These are phyloP conservation scores for Ophiostoma populinum DNA, from an alignment of 2,329 filamentous ascomycete genomes.

Conservation along the genomic window DNA sequence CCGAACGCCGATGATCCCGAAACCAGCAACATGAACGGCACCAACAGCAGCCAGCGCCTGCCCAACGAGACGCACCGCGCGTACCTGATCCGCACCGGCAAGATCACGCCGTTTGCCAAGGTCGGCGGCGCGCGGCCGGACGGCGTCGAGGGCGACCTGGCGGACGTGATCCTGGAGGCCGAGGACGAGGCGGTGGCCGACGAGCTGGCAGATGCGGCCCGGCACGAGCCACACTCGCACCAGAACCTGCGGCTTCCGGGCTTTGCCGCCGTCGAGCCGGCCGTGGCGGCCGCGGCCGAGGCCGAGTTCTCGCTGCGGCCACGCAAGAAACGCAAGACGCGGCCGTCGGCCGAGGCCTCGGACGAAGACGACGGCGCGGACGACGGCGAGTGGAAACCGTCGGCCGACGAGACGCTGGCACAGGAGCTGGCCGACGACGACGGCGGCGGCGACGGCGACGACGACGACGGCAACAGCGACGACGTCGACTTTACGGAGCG, in stretches of 20 bases:
- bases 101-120: conserved; percentile 89
- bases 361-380: conserved; percentile 23
- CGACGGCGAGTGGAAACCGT: conserved; percentile 9
- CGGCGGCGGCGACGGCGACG: neutral
- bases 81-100: conserved; percentile 85
- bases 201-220: conserved; percentile 26
- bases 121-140: conserved; percentile 47
- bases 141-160: conserved; percentile 50
- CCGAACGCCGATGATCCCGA: no score
- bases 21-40: neutral
- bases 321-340: conserved; percentile 34
- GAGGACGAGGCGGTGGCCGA: conserved; percentile 51
- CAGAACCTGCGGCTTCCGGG: conserved; percentile 58
- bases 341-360: conserved; percentile 5
- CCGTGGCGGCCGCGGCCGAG: conserved; percentile 23
- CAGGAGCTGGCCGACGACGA: conserved; percentile 14
- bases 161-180: conserved; percentile 63
- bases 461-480: conserved; percentile 5
- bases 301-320: conserved; percentile 41
- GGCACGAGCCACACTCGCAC: conserved; percentile 43
- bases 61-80: conserved; percentile 73
- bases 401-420: conserved; percentile 10
- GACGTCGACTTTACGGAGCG: conserved; percentile 14
- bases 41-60: conserved; percentile 34
- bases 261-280: no score